phyloP scores from a whole-genome alignment of 2,329 filamentous ascomycete species.

The Exserohilum turcica region DNA sequence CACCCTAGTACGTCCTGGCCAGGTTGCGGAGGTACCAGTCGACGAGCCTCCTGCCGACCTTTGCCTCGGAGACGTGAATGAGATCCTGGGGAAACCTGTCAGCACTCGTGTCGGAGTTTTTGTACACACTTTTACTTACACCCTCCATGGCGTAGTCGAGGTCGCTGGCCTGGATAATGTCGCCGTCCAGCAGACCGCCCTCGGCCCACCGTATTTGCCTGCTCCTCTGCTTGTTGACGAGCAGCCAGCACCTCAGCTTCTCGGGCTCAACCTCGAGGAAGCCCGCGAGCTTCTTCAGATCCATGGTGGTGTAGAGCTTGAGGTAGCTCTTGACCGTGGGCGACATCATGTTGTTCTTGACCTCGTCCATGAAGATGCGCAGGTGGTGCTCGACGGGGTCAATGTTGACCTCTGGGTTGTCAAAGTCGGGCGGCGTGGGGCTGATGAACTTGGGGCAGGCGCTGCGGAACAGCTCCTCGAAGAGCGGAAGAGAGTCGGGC shows the following conservation, averaged over 20 bases:
- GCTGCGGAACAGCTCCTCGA: constrained; percentile 95
- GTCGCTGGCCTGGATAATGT: constrained; percentile 90
- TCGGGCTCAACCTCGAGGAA: constrained; percentile 98
- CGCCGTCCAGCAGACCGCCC: constrained; percentile 86
- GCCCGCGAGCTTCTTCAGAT: constrained; percentile 94
- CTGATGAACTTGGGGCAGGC: constrained; percentile 99
- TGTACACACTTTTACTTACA: constrained; percentile 60
- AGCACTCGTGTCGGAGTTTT: constrained; percentile 16
- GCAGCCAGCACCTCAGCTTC: constrained; percentile 87
- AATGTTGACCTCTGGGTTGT: constrained; percentile 92
- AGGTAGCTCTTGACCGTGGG: constrained; percentile 98
- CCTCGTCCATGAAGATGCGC: constrained; percentile 98
- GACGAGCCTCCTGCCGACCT: constrained; percentile 94
- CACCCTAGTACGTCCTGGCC: constrained; percentile 81
- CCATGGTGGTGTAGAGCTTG: constrained; percentile 99
- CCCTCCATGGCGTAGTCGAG: constrained; percentile 97
- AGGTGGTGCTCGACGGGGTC: constrained; percentile 98
- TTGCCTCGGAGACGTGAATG: constrained; percentile 98
- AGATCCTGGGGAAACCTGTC: constrained; percentile 70
- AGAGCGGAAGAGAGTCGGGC: constrained; percentile 91
- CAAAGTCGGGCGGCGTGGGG: constrained; percentile 94
- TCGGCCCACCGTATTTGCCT: constrained; percentile 95
- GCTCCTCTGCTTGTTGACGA: constrained; percentile 98
- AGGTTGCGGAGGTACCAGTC: constrained; percentile 99
- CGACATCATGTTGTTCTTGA: constrained; percentile 98